Percentiles rank a stretch among this genome's conserved stretches.
Evolutionary conservation across 2,329 filamentous ascomycete genomes (phyloP).

Genomic region (Ophiostoma montium): DNA sequence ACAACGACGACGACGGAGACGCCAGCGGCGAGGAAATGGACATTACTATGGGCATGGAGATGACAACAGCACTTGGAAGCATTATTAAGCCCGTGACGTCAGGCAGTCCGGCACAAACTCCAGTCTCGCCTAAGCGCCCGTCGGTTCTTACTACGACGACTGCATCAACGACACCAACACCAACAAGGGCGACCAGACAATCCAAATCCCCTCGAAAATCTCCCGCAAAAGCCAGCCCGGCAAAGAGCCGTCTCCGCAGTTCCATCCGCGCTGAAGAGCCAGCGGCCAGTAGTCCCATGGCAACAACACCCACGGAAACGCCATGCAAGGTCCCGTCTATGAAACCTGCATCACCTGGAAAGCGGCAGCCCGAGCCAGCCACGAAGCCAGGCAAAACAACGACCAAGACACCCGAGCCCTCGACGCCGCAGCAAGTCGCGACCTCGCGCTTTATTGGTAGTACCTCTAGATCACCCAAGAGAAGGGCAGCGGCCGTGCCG

Average conservation of each 20-base stretch:
- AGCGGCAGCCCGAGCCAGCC: background rate
- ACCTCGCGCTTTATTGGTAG: constrained; percentile 15
- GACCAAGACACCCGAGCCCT: constrained; percentile 2
- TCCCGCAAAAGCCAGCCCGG: constrained; percentile 36
- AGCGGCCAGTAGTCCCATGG: no score
- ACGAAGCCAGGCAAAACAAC: background rate
- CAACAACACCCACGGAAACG: background rate
- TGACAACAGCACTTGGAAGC: constrained; percentile 48
- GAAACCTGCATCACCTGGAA: background rate
- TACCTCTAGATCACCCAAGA: constrained; percentile 17
- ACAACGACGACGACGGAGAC: constrained; percentile 19
- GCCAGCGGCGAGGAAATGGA: constrained; percentile 19
- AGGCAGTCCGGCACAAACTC: background rate
- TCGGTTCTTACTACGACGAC: constrained; percentile 21
- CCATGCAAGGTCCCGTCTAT: background rate
- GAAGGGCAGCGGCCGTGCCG: constrained; percentile 11
- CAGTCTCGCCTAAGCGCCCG: background rate
- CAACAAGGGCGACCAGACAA: background rate
- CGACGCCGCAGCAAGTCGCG: constrained; percentile 10
- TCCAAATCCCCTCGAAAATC: constrained; percentile 2
- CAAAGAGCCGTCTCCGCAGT: constrained; percentile 35
- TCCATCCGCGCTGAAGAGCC: constrained; percentile 19
- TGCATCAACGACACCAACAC: background rate
- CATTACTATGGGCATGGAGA: constrained; percentile 50
- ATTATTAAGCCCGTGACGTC: constrained; percentile 34